phyloP scores from a whole-genome alignment of 73 alveolate species.

The Tetrahymena thermophila region DNA sequence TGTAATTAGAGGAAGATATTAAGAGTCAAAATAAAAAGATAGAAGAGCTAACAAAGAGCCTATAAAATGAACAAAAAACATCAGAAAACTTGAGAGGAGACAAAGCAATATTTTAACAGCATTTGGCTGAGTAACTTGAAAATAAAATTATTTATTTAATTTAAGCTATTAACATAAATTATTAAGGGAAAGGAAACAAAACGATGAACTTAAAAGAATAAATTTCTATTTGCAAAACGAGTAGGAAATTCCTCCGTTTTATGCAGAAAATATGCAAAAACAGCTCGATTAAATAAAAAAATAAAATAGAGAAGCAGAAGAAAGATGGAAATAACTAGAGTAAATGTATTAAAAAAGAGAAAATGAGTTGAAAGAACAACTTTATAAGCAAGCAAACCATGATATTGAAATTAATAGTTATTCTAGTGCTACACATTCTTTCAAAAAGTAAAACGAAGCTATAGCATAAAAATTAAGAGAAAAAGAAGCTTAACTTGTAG shows the following conservation, averaged over 20 bases:
- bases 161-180: background rate
- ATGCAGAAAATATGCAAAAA: background rate
- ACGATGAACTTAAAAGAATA: background rate
- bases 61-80: background rate
- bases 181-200: background rate
- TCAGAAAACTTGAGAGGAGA: background rate
- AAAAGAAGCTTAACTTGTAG: background rate
- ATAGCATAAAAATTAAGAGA: background rate
- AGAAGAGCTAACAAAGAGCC: background rate
- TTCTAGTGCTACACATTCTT: background rate
- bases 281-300: background rate
- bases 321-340: background rate
- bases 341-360: background rate
- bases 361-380: background rate
- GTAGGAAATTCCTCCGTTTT: background rate
- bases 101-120: background rate
- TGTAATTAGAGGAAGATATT: background rate
- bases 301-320: background rate
- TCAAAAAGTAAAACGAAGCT: background rate
- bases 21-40: background rate
- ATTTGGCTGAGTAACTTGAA: background rate
- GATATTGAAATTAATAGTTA: background rate
- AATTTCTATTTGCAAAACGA: background rate
- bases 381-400: background rate
- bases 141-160: background rate